A percentile compares a stretch with the other conserved stretches of the same genome.
phyloP scores from a whole-genome alignment of 2,329 filamentous ascomycete species.

The Colletotrichum karsti region DNA sequence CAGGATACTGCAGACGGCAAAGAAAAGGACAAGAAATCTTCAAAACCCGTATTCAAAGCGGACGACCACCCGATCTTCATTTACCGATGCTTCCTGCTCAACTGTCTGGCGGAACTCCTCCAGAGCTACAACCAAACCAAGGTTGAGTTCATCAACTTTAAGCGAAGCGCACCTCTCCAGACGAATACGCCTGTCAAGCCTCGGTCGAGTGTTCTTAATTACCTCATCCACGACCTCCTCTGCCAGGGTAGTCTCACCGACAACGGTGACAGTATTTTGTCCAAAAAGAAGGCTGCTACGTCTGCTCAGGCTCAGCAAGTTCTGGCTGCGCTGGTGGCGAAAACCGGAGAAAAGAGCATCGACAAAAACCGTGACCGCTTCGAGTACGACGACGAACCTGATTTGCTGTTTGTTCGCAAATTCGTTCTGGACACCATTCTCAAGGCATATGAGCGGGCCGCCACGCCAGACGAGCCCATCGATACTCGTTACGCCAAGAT shows the following conservation, averaged over 20 bases:
- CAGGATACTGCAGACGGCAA: conserved; percentile 33
- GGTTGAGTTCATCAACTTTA: conserved; percentile 99
- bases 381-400: conserved; percentile 79
- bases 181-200: conserved; percentile 93
- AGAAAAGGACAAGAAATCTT: conserved; percentile 66
- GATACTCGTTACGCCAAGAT: conserved; percentile 90
- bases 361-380: conserved; percentile 65
- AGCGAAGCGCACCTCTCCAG: conserved; percentile 85
- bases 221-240: conserved; percentile 83
- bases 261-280: conserved; percentile 76
- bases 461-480: conserved; percentile 78
- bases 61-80: conserved; percentile 96
- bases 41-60: conserved; percentile 84
- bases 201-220: conserved; percentile 90
- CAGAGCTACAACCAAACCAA: conserved; percentile 94
- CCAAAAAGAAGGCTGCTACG: conserved; percentile 87
- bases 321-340: conserved; percentile 85
- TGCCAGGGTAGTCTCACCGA: conserved; percentile 68
- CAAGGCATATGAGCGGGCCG: conserved; percentile 91
- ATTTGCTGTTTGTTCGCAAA: conserved; percentile 90
- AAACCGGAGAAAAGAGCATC: conserved; percentile 80
- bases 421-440: conserved; percentile 95
- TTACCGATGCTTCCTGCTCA: conserved; percentile 93
- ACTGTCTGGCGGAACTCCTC: conserved; percentile 89
- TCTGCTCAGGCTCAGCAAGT: conserved; percentile 88